phyloP scores from a whole-genome alignment of 2,329 filamentous ascomycete genomes.

The Penicillium brasilianum region DNA sequence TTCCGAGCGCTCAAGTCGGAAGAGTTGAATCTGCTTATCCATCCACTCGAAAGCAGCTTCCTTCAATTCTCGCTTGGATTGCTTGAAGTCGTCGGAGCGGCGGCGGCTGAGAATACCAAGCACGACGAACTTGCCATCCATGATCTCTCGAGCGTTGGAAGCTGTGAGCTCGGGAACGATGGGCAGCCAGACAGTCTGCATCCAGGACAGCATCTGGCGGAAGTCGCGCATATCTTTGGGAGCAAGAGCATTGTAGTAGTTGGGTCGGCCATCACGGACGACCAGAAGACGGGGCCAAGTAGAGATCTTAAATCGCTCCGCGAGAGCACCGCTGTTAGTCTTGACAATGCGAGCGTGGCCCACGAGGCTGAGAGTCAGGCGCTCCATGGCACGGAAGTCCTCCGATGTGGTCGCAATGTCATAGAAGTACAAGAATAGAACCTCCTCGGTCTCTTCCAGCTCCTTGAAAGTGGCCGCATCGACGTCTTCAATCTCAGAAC shows the following conservation, averaged over 20 bases:
- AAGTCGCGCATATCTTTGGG: conserved; percentile 93
- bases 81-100: conserved; percentile 76
- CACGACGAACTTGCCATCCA: conserved; percentile 94
- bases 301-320: conserved; percentile 87
- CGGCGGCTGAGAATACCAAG: conserved; percentile 84
- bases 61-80: conserved; percentile 87
- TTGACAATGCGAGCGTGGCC: conserved; percentile 93
- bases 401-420: conserved; percentile 92
- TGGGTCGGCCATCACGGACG: conserved; percentile 83
- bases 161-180: conserved; percentile 93
- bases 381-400: conserved; percentile 87
- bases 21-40: conserved; percentile 89
- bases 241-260: conserved; percentile 85
- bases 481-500: conserved; percentile 78
- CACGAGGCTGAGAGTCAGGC: conserved; percentile 83
- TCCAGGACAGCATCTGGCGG: conserved; percentile 81
- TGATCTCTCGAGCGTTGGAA: conserved; percentile 89
- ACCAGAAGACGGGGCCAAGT: conserved; percentile 96
- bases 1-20: conserved; percentile 91
- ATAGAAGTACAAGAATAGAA: conserved; percentile 97
- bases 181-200: conserved; percentile 94
- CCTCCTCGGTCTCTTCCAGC: conserved; percentile 90
- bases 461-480: conserved; percentile 75
- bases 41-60: conserved; percentile 97
- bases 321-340: conserved; percentile 77